phyloP scores from a whole-genome alignment of 2,329 filamentous ascomycete species.

The Sporothrix sp. region DNA sequence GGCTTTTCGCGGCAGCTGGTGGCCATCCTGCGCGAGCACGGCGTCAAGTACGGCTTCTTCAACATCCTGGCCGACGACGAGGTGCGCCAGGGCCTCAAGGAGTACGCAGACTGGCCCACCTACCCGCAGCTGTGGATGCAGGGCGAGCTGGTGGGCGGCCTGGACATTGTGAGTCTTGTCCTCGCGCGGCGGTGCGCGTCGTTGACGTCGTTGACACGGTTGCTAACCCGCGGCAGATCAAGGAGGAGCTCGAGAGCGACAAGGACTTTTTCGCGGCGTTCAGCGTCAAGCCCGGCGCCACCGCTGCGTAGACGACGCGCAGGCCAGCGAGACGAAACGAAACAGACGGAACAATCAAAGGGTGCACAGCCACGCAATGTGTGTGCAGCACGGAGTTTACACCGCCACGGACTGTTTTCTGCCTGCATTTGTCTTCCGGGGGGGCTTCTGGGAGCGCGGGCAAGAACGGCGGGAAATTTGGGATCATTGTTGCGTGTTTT shows the following conservation, averaged over 20 bases:
- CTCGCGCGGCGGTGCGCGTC: background rate
- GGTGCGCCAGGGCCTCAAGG: conserved; percentile 90
- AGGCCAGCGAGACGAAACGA: background rate
- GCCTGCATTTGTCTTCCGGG: no score
- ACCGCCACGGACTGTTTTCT: no score
- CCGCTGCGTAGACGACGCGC: conserved; percentile 1
- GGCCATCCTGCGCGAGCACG: conserved; percentile 73
- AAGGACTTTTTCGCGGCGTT: conserved; percentile 73
- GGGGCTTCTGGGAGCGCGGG: no score
- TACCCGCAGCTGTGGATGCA: conserved; percentile 91
- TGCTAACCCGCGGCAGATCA: conserved; percentile 50
- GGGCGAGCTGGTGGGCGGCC: conserved; percentile 81
- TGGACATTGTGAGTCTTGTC: conserved; percentile 82
- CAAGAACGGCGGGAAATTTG: no score
- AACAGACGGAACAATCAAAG: background rate
- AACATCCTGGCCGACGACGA: conserved; percentile 97
- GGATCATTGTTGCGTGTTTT: no score
- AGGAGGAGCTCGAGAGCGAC: conserved; percentile 82
- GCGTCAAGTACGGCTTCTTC: conserved; percentile 96
- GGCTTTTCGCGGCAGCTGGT: conserved; percentile 92
- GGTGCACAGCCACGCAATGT: background rate
- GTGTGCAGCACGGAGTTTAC: background rate
- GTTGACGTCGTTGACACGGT: background rate
- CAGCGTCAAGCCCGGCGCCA: conserved; percentile 35
- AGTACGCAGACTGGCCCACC: conserved; percentile 97